Conservation (phyloP, 768 basidiomycete species). For the Amanita polypyramis region DNA sequence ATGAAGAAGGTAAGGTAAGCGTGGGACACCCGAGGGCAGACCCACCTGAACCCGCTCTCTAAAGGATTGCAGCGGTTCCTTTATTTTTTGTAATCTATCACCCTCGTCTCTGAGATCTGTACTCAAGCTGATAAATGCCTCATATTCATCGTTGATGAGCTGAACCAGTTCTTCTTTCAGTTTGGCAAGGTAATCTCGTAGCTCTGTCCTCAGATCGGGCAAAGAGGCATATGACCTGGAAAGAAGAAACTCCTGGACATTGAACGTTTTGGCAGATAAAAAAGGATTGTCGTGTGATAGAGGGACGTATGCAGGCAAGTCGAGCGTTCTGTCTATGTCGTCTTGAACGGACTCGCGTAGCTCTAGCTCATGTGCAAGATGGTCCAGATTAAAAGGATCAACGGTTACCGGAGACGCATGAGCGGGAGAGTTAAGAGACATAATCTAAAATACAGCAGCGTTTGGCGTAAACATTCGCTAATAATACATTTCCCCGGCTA, state of each 20-base stretch:
- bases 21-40: slow-evolving; percentile 7
- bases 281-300: slow-evolving; percentile 74
- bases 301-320: slow-evolving; percentile 56
- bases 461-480: neutral
- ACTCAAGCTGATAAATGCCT: slow-evolving; percentile 93
- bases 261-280: slow-evolving; percentile 57
- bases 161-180: slow-evolving; percentile 91
- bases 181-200: slow-evolving; percentile 72
- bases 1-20: neutral
- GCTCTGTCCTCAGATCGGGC: slow-evolving; percentile 77
- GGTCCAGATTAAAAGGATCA: slow-evolving; percentile 61
- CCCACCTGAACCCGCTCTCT: slow-evolving; percentile 61
- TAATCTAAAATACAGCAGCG: neutral
- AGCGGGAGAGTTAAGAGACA: slow-evolving; percentile 6
- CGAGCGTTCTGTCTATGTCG: slow-evolving; percentile 20
- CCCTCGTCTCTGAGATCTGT: slow-evolving; percentile 88
- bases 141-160: slow-evolving; percentile 97
- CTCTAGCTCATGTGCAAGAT: slow-evolving; percentile 64
- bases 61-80: slow-evolving; percentile 54
- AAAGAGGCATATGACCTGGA: slow-evolving; percentile 79
- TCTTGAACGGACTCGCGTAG: slow-evolving; percentile 32
- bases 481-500: neutral
- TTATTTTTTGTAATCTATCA: slow-evolving; percentile 53
- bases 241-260: slow-evolving; percentile 81
- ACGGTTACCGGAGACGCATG: neutral